Base-by-base conservation (phyloP, 169 alveolate species). In the Plasmodium vivax region DNA sequence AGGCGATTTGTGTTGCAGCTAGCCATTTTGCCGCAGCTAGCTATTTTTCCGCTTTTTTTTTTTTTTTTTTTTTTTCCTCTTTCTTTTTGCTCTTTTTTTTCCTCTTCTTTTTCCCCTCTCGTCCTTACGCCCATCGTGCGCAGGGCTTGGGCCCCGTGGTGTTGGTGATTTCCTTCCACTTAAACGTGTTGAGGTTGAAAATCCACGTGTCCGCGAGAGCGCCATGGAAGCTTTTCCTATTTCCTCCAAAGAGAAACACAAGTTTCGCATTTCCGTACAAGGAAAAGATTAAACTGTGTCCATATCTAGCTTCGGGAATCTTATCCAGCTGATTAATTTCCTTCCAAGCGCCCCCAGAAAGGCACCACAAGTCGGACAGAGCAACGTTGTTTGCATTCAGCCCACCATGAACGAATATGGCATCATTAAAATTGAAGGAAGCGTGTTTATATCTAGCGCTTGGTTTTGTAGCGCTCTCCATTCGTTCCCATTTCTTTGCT, bases 101-200 rank as follows among this genome's bases (percentile, higher is more conserved):
- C 62, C 51, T 19, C 10, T 27, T 30, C 51, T 27, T 47, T 10
- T 38, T 1, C n/a, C n/a, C 10, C 43, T 73, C 34, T 85, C 38
- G 6, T 47, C n/a, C 8, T 85, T 74, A 88, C 94, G 82, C 95
- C 95, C 95, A 91, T 82, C 95, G 92, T 47, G 92, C 85, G 32
- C 95, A 77, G 74, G 95, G 95, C 12, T 81, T 91, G 10, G 84
- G 41, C 36, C 95, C 95, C 4, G 95, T 19, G 38, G 36, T 9
- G 0, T 82, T 30, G 47, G 80, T 41, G 23, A 91, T 30, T 27
- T 82, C 91, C 38, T 36, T 81, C 95, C 95, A 91, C 32, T 32
- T 71, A 82, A 81, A 32, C 12, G 84, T 91, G 41, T 47, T 82
- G 27, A 71, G 83, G 75, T 91, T 91, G 82, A 91, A 77, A 38